A percentile compares a stretch with the other conserved stretches of the same genome.
Evolutionary conservation across 2,329 filamentous ascomycete genomes (phyloP).

Genomic region (Pseudopyrenochaeta lycopersici): DNA sequence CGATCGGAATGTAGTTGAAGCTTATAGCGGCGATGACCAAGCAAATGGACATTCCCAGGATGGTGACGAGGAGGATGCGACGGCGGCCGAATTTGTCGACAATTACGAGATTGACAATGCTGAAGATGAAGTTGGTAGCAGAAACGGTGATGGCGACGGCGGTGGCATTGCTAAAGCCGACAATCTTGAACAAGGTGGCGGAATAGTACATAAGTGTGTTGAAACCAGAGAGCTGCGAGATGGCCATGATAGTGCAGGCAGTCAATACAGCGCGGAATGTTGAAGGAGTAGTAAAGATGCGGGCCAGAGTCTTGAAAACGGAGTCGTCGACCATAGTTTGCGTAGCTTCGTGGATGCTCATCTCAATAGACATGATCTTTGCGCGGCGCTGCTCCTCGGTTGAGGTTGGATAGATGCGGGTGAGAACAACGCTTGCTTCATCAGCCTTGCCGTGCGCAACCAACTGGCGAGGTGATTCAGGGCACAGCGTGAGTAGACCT

Average conservation of each 20-base stretch:
- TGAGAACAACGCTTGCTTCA: slow-evolving; percentile 43
- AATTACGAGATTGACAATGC: slow-evolving; percentile 75
- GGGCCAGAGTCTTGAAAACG: slow-evolving; percentile 39
- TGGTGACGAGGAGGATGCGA: slow-evolving; percentile 61
- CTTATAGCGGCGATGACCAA: slow-evolving; percentile 76
- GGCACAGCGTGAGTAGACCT: slow-evolving; percentile 45
- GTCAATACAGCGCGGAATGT: slow-evolving; percentile 47
- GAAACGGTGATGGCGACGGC: slow-evolving; percentile 82
- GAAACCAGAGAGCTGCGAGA: slow-evolving; percentile 48
- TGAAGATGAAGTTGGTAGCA: slow-evolving; percentile 83
- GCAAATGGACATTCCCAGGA: slow-evolving; percentile 75
- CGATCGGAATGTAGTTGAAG: slow-evolving; percentile 70
- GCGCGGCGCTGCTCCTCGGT: slow-evolving; percentile 35
- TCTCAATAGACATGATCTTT: slow-evolving; percentile 38
- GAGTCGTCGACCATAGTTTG: slow-evolving; percentile 43
- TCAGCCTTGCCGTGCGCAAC: slow-evolving; percentile 44
- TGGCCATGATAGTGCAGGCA: slow-evolving; percentile 50
- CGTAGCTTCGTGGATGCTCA: slow-evolving; percentile 44
- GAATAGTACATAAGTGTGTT: slow-evolving; percentile 88
- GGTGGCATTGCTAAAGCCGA: slow-evolving; percentile 81
- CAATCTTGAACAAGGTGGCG: slow-evolving; percentile 58
- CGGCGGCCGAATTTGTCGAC: slow-evolving; percentile 84
- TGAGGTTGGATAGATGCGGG: slow-evolving; percentile 44
- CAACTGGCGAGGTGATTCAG: slow-evolving; percentile 50
- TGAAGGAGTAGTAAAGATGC: slow-evolving; percentile 43